A percentile compares a stretch with the other conserved stretches of the same genome.
Conservation (phyloP, 495 filamentous ascomycete species). For the Annulohypoxylon moriforme region DNA sequence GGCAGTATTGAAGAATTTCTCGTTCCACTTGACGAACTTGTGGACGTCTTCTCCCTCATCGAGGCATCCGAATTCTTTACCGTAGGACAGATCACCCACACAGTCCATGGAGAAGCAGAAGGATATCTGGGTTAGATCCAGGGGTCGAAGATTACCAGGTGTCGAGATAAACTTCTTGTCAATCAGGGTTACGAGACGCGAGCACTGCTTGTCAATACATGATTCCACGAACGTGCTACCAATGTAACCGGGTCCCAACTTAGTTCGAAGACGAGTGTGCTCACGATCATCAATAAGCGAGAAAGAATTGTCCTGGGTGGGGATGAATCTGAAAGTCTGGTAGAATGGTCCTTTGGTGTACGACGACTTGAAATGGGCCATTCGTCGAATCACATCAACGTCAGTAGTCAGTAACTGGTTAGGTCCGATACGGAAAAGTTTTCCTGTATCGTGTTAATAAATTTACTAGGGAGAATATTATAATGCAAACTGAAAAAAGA, state of each 20-base stretch:
- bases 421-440: constrained; percentile 35
- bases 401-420: constrained; percentile 41
- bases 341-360: constrained; percentile 31
- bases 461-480: background rate
- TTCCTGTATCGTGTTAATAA: constrained; percentile 15
- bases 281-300: constrained; percentile 36
- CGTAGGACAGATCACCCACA: constrained; percentile 34
- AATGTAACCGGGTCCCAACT: constrained; percentile 26
- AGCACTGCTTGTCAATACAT: constrained; percentile 27
- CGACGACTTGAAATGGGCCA: constrained; percentile 30
- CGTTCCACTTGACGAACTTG: constrained; percentile 37
- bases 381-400: constrained; percentile 33
- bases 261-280: constrained; percentile 32
- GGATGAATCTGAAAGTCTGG: constrained; percentile 36
- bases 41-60: constrained; percentile 36
- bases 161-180: constrained; percentile 35
- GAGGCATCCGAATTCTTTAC: constrained; percentile 33
- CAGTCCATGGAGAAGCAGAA: constrained; percentile 40
- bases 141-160: constrained; percentile 10
- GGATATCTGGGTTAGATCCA: constrained; percentile 22
- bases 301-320: constrained; percentile 36
- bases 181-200: constrained; percentile 31
- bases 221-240: constrained; percentile 32
- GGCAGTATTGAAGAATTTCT: constrained; percentile 39
- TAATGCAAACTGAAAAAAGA: background rate